Base-by-base conservation (phyloP, 441 rosid species). In the Adansonia rubrostipa region DNA sequence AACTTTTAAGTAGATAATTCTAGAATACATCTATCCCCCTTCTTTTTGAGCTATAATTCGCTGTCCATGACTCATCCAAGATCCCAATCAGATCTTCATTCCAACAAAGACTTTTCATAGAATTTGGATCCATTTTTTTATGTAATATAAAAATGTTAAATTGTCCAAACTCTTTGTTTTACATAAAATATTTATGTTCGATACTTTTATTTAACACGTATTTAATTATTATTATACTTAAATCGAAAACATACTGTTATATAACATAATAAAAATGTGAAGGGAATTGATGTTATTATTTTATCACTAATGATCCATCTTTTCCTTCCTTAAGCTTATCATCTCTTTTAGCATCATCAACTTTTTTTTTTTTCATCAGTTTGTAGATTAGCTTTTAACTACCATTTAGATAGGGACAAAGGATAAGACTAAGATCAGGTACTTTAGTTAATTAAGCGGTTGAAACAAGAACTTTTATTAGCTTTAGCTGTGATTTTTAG, bases 381-480 rank as follows among this genome's bases (percentile, higher is more conserved):
- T 40, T 69, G 11, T 48, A 48, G 42, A 13, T 48, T 24, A 70
- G 63, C 19, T 42, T 45, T 13, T 44, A 60, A 24, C 48, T 24
- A 33, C 24, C 63, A 62, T 63, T 70, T 71, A 57, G 42, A n/a
- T 50, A 15, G 40, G 22, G 81, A 80, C 73, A n/a, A 73, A 17
- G n/a, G 33, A 61, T 61, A 65, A 42, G 68, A 64, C 15, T 50
- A 9, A 54, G 36, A 64, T 42, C 36, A 40, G 67, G 64, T 65
- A 66, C 19, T 17, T 58, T 72, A 10, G 70, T 54, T 76, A 68
- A 57, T 11, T 20, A 50, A 82, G 75, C 85, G 84, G 84, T 80
- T 74, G 44, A 36, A 71, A n/a, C 75, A 71, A 71, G 63, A 71
- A 15, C 5, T 28, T 71, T 33, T 28, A 44, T 6, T 68, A 20